These are phyloP conservation scores for Begonia masoniana DNA, from an alignment of 306 rosid species.

Conservation along the genomic window DNA sequence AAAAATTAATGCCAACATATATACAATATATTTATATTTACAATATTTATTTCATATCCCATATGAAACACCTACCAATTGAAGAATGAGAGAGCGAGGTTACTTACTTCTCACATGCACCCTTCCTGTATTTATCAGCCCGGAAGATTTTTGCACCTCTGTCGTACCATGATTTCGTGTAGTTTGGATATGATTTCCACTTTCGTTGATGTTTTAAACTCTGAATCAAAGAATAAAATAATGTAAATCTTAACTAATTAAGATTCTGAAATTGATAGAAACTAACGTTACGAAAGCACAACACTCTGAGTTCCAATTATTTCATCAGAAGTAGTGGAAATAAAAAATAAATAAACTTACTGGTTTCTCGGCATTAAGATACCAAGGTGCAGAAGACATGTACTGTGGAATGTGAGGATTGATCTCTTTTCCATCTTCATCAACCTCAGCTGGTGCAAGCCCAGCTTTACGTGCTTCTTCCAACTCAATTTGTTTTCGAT, in stretches of 20 bases:
- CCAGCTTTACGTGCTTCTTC: conserved; percentile 63
- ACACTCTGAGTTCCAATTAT: no score
- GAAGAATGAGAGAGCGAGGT: not conserved
- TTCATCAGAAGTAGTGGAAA: not conserved
- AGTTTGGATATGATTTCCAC: conserved; percentile 46
- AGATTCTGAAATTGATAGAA: no score
- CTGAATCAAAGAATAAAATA: conserved; percentile 12
- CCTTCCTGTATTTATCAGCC: conserved; percentile 39
- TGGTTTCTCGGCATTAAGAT: conserved; percentile 42
- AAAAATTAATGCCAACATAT: no score
- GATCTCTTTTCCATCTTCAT: conserved; percentile 61
- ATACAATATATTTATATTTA: no score
- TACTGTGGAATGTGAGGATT: conserved; percentile 65
- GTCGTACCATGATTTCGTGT: conserved; percentile 46
- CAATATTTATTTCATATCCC: no score
- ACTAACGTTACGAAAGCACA: no score
- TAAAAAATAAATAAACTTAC: no score
- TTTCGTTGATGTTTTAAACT: conserved; percentile 52
- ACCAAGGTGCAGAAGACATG: conserved; percentile 64
- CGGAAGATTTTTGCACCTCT: conserved; percentile 41
- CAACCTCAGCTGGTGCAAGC: conserved; percentile 62
- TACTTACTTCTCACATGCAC: conserved; percentile 56
- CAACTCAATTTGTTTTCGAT: conserved; percentile 43
- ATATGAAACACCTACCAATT: no score
- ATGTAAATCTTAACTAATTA: no score